These are phyloP conservation scores for Coniochaeta ligniaria DNA, from an alignment of 2,329 filamentous ascomycete genomes.

Conservation along the genomic window DNA sequence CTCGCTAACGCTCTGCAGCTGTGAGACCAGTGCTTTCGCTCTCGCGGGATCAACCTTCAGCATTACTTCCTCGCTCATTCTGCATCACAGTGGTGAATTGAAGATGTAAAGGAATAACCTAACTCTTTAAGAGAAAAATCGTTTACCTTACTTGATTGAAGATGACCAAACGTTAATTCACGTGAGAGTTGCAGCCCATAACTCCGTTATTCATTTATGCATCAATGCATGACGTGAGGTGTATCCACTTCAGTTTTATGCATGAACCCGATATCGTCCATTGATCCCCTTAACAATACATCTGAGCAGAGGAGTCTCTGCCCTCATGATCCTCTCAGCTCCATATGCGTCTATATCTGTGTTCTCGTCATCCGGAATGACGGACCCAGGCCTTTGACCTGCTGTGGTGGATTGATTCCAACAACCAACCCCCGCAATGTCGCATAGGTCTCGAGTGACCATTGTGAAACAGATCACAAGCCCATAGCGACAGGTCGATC, in stretches of 20 bases:
- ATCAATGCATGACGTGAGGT: neutral
- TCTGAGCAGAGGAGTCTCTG: neutral
- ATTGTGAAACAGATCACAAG: neutral
- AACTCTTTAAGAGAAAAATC: no score
- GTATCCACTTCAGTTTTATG: neutral
- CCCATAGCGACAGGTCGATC: neutral
- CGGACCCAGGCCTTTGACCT: neutral
- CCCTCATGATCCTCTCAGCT: neutral
- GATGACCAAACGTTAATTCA: neutral
- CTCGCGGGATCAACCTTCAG: constrained; percentile 52
- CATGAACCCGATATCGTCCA: neutral
- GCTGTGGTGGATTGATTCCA: neutral
- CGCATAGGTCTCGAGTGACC: neutral
- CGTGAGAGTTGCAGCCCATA: neutral
- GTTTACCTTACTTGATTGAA: neutral
- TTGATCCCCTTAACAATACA: neutral
- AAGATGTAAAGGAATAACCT: neutral
- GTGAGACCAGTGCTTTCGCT: constrained; percentile 54
- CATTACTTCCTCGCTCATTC: constrained; percentile 45
- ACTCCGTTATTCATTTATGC: neutral
- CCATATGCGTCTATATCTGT: neutral
- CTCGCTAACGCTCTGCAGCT: constrained; percentile 52
- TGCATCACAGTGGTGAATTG: neutral
- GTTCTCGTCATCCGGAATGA: neutral
- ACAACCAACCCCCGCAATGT: no score